A percentile compares a stretch with the other conserved stretches of the same genome.
These are phyloP conservation scores for Tricholoma hemisulphureum DNA, from an alignment of 768 basidiomycete species.

Conservation along the genomic window DNA sequence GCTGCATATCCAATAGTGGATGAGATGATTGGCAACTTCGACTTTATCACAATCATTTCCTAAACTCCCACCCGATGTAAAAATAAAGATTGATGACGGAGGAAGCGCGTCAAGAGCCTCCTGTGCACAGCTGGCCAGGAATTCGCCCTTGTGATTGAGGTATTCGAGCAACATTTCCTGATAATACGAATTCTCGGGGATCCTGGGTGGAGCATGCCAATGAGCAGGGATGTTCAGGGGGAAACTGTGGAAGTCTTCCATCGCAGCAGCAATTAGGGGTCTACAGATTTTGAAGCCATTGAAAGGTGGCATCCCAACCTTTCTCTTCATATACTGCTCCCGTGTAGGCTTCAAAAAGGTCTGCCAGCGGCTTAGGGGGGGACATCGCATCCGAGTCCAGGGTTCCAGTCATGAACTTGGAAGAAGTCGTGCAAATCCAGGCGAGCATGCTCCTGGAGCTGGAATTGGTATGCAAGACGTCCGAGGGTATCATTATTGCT, in stretches of 20 bases:
- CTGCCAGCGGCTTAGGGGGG: conserved; percentile 32
- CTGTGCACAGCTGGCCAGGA: not conserved
- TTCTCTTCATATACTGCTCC: conserved; percentile 30
- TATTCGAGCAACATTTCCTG: not conserved
- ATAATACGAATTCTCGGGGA: not conserved
- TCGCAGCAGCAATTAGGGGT: not conserved
- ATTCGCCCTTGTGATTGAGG: not conserved
- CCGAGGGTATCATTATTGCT: conserved; percentile 33
- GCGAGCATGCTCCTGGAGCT: conserved; percentile 24
- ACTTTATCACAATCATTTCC: not conserved
- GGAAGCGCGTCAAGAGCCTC: not conserved
- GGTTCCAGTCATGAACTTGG: conserved; percentile 21
- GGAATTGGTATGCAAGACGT: conserved; percentile 26
- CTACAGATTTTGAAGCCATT: conserved; percentile 20
- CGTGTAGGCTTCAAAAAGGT: conserved; percentile 31
- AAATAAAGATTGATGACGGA: not conserved
- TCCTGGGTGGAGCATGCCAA: not conserved
- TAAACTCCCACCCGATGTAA: not conserved
- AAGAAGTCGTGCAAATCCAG: conserved; percentile 16
- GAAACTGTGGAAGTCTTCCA: not conserved
- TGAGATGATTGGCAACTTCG: not conserved
- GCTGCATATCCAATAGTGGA: not conserved
- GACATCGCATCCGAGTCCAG: conserved; percentile 3
- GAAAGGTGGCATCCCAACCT: conserved; percentile 23
- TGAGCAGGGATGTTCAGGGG: not conserved